These are phyloP conservation scores for Scleroderma bovista DNA, from an alignment of 768 basidiomycete genomes.

Conservation along the genomic window DNA sequence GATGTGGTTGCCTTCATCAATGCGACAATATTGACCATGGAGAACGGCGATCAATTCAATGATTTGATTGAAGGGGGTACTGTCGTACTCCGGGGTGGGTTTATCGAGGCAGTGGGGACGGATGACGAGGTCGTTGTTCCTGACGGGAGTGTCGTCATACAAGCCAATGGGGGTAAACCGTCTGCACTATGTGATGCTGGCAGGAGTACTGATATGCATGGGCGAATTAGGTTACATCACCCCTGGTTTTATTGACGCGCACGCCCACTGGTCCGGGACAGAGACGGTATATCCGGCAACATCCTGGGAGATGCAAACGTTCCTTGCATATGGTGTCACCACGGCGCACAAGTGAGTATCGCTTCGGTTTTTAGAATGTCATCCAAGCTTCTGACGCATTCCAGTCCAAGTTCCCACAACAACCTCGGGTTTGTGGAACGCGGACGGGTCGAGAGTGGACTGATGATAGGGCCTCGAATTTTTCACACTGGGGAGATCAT, in stretches of 20 bases:
- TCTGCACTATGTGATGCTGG: too few relatives aligned
- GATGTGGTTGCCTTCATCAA: constrained; percentile 58
- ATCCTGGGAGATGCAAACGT: constrained; percentile 72
- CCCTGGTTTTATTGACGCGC: constrained; percentile 73
- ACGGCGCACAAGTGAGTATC: constrained; percentile 64
- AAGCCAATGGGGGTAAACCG: constrained; percentile 55
- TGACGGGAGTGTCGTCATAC: constrained; percentile 40
- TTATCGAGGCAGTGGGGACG: constrained; percentile 47
- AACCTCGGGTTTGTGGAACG: constrained; percentile 62
- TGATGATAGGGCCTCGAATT: constrained; percentile 64
- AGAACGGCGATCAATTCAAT: constrained; percentile 38
- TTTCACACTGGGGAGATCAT: constrained; percentile 66
- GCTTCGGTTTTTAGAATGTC: neutral
- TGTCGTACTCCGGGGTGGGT: constrained; percentile 49
- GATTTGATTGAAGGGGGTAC: constrained; percentile 53
- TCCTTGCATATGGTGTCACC: constrained; percentile 73
- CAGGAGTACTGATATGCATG: constrained; percentile 2
- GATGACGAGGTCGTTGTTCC: constrained; percentile 30
- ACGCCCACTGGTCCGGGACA: constrained; percentile 69
- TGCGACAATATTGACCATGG: constrained; percentile 69
- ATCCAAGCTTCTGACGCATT: neutral
- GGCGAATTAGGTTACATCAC: constrained; percentile 47
- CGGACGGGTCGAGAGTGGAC: constrained; percentile 61
- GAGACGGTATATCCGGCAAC: constrained; percentile 47
- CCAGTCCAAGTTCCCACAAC: constrained; percentile 59